Base-by-base conservation (phyloP, 495 filamentous ascomycete genomes). In the Aspergillus carlsbadensis region DNA sequence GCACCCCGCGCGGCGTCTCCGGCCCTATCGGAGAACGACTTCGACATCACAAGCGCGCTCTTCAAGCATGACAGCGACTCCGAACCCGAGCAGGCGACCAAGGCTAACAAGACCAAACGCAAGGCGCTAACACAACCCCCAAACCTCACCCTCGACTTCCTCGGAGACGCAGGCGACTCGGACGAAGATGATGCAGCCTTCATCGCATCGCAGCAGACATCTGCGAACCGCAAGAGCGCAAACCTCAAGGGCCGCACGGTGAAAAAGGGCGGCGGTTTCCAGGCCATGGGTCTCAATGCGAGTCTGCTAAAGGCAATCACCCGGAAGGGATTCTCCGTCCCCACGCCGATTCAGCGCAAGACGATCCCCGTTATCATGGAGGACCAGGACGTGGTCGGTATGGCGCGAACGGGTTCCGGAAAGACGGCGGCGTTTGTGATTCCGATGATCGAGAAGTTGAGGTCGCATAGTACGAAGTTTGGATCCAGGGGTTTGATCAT, bases 401-500 rank as follows among this genome's bases (percentile, higher is more conserved):
- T 98, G 95, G 94, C 94, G 4, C 81, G 94, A 46, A 98, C 94
- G 17, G 94, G 94, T 68, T 96, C 91, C 35, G 94, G 94, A 69
- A 98, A 98, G 76, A 96, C 92, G 1, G 94, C 93, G 2, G 93
- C 94, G 13, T 98, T 98, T 68, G 91, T 98, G 5, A 93, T 98
- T 54, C 94, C 94, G 39, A 94, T 98, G 92, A 89, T 99, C 56
- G 88, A 98, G 76, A 90, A 88, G 50, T 77, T 99, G 58, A 95
- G 90, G 71, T 79, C 82, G n/a, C 94, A 99, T 65, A 96, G 87
- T 64, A 84, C 84, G 10, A 85, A 84, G 65, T 82, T 98, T 57
- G 94, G 94, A 22, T 83, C 91, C 34, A 80, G 94, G 60, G 95
- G 84, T 10, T 73, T 98, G 52, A 86, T 99, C 34, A 63, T 99